Percentiles rank a stretch among this genome's conserved stretches.
These are phyloP conservation scores for Scedosporium apiospermum DNA, from an alignment of 2,329 filamentous ascomycete species.

Conservation along the genomic window DNA sequence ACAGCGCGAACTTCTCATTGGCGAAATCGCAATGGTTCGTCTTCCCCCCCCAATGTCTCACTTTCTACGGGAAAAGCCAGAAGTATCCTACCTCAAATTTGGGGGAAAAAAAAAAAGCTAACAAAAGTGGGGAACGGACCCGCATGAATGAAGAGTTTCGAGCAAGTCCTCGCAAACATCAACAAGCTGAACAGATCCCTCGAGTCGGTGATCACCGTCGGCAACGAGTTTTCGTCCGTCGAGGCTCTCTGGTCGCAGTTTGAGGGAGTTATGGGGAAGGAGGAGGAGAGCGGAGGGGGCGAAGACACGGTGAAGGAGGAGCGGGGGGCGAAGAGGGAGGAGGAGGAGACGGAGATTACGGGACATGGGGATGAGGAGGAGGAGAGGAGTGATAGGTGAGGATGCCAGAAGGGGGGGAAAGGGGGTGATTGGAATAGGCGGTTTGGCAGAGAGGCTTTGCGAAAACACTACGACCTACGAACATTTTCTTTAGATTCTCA, in stretches of 20 bases:
- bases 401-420: background rate
- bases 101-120: background rate
- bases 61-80: background rate
- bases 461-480: background rate
- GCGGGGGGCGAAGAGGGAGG: background rate
- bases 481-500: background rate
- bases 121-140: background rate
- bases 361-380: background rate
- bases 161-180: conserved; percentile 88
- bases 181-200: conserved; percentile 90
- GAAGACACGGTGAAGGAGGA: conserved; percentile 10
- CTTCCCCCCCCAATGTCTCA: background rate
- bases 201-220: conserved; percentile 86
- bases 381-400: conserved; percentile 1
- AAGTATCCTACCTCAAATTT: no score
- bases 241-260: conserved; percentile 97
- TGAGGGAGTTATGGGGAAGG: conserved; percentile 86
- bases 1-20: conserved; percentile 61
- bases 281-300: conserved; percentile 26
- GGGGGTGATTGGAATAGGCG: background rate
- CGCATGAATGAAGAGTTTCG: conserved; percentile 49
- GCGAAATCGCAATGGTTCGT: conserved; percentile 64
- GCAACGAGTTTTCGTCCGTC: conserved; percentile 94
- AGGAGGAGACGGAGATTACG: conserved; percentile 7
- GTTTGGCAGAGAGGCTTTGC: background rate